phyloP scores from a whole-genome alignment of 2,329 filamentous ascomycete species.

The Diplocarpon mali region DNA sequence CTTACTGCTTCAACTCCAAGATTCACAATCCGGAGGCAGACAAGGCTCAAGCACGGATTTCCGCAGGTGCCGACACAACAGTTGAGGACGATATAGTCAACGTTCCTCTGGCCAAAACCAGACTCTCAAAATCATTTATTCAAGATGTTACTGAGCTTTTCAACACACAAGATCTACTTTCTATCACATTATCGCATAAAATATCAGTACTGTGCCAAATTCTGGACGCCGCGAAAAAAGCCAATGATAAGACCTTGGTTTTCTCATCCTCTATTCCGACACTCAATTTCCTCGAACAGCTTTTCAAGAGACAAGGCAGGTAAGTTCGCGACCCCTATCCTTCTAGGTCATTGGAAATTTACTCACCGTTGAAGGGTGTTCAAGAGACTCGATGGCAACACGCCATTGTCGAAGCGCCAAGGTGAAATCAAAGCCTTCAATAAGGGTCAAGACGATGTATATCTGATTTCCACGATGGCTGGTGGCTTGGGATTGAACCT shows the following conservation, averaged over 20 bases:
- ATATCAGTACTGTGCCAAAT: constrained; percentile 57
- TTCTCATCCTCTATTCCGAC: constrained; percentile 67
- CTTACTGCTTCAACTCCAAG: constrained; percentile 34
- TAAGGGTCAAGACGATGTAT: constrained; percentile 41
- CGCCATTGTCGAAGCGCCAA: constrained; percentile 47
- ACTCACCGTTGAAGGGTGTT: constrained; percentile 29
- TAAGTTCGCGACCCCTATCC: not conserved
- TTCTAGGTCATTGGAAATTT: too few relatives aligned
- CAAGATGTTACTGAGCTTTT: constrained; percentile 30
- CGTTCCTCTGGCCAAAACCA: constrained; percentile 21
- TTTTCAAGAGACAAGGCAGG: constrained; percentile 37
- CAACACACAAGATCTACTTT: constrained; percentile 28
- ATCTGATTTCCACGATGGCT: constrained; percentile 73
- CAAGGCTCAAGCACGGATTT: too few relatives aligned
- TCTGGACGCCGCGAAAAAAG: constrained; percentile 47
- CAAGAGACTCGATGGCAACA: constrained; percentile 57
- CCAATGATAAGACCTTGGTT: constrained; percentile 65
- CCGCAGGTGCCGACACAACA: not conserved
- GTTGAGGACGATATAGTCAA: constrained; percentile 16
- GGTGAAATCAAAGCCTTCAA: constrained; percentile 60
- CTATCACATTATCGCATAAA: constrained; percentile 53
- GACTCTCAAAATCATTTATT: constrained; percentile 23
- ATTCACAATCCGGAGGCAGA: constrained; percentile 30
- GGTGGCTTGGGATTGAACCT: constrained; percentile 81
- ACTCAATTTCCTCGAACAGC: constrained; percentile 53